Evolutionary conservation across 345 rosid species (phyloP), one percentile per base, ranked within the genome.

Genomic region (Camelina hispida): DNA sequence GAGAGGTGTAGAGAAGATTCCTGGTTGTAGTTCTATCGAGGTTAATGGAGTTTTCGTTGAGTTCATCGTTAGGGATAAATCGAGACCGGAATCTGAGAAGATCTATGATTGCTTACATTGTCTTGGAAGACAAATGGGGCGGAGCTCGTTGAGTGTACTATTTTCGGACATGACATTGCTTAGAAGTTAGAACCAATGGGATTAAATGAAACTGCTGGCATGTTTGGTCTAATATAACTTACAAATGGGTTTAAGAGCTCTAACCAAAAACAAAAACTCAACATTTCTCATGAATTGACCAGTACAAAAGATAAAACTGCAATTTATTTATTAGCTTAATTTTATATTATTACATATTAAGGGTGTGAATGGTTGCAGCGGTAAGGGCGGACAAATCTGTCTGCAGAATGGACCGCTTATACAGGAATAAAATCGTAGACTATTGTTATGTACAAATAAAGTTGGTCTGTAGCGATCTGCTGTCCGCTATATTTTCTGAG

Each of bases 21-120:
- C 96, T 16, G 96, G 97, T 69, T 89, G 89, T 55, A 91, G 96
- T 76, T 85, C 86, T 44, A 85, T 89, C 58, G 96, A 87, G 81
- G 85, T 91, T 56, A 77, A 84, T 17, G 93, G 96, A 17, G 50
- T 77, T 67, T 81, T 88, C 22, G 69, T 61, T 62, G 93, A 89
- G 81, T 93, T 93, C 64, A 89, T 86, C 23, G 87, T 84, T 54
- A 86, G 93, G 59, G 97, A 91, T 82, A 83, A 76, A 72, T 85
- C 93, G 17, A 93, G 84, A 78, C 81, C 84, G 16, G 79, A 81
- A 72, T 78, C 78, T 30, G 70, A 76, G 65, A 71, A 77, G 67
- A 80, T 89, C 9, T 84, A 88, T 69, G 86, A 83, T 72, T 87
- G 96, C 74, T 83, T 91, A 60, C 55, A 71, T 78, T 79, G 61